Conservation (phyloP, 2,329 filamentous ascomycete species). For the Cytospora piceae region DNA sequence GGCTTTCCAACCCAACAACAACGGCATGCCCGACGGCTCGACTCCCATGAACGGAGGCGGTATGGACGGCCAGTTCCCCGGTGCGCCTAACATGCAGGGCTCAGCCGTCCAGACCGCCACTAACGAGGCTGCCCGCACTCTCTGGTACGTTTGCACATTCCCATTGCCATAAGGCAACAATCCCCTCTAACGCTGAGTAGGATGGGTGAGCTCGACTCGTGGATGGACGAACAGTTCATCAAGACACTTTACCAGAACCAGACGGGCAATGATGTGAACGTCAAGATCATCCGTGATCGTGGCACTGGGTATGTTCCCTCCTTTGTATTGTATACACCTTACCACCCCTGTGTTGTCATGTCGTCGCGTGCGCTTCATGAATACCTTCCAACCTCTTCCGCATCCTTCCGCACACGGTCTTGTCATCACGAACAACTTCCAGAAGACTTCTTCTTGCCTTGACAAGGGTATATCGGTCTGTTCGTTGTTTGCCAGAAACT, state of each 20-base stretch:
- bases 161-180: too few species aligned
- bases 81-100: slow-evolving; percentile 21
- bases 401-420: too few species aligned
- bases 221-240: slow-evolving; percentile 99
- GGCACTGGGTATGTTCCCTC: slow-evolving; percentile 77
- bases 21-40: slow-evolving; percentile 15
- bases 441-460: too few species aligned
- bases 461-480: too few species aligned
- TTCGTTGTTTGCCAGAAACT: too few species aligned
- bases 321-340: neutral
- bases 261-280: slow-evolving; percentile 92
- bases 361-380: neutral
- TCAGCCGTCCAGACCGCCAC: slow-evolving; percentile 19
- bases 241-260: slow-evolving; percentile 88
- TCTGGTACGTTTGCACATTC: slow-evolving; percentile 18
- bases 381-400: too few species aligned
- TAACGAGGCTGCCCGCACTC: slow-evolving; percentile 29
- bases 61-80: slow-evolving; percentile 27
- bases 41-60: slow-evolving; percentile 16
- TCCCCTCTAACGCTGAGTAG: slow-evolving; percentile 48
- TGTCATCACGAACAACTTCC: too few species aligned
- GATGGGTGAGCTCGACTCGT: slow-evolving; percentile 99
- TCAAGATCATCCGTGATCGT: slow-evolving; percentile 99
- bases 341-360: neutral
- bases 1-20: slow-evolving; percentile 24